Evolutionary conservation across 352 stramenopile species (phyloP).

Genomic region (Thalassiosira pacifica): DNA sequence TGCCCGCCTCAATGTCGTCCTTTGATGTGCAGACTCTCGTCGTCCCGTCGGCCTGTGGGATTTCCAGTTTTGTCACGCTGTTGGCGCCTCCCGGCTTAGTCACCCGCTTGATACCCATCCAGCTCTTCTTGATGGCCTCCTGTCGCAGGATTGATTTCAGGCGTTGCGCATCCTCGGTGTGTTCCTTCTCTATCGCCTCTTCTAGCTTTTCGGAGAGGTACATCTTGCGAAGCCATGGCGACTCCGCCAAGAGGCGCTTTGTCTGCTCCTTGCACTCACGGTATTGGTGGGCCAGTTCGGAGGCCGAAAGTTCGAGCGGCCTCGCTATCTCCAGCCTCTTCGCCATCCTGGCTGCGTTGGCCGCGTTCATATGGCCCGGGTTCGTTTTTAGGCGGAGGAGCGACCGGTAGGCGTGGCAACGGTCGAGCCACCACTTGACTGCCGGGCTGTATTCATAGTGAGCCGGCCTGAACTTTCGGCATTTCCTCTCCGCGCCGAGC

Average conservation of each 20-base stretch:
- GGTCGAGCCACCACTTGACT: background rate
- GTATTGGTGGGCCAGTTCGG: background rate
- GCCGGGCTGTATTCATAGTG: constrained; percentile 6
- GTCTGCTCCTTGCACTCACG: background rate
- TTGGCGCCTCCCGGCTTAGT: background rate
- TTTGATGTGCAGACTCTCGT: background rate
- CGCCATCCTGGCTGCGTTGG: background rate
- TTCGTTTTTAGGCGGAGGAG: background rate
- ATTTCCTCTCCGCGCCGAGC: background rate
- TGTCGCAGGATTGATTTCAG: no score
- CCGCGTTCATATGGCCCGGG: background rate
- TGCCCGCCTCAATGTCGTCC: background rate
- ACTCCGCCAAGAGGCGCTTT: background rate
- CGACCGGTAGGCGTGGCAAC: background rate
- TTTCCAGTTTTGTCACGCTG: background rate
- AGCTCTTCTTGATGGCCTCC: no score
- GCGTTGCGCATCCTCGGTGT: background rate
- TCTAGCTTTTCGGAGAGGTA: background rate
- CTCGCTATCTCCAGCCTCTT: background rate
- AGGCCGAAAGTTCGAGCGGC: background rate
- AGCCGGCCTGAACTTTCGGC: background rate
- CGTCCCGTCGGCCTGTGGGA: background rate
- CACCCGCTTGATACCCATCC: background rate
- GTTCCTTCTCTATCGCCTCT: background rate
- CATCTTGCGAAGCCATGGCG: background rate